A percentile compares a stretch with the other conserved stretches of the same genome.
Evolutionary conservation across 306 rosid genomes (phyloP).

Genomic region (Fagus crenata): DNA sequence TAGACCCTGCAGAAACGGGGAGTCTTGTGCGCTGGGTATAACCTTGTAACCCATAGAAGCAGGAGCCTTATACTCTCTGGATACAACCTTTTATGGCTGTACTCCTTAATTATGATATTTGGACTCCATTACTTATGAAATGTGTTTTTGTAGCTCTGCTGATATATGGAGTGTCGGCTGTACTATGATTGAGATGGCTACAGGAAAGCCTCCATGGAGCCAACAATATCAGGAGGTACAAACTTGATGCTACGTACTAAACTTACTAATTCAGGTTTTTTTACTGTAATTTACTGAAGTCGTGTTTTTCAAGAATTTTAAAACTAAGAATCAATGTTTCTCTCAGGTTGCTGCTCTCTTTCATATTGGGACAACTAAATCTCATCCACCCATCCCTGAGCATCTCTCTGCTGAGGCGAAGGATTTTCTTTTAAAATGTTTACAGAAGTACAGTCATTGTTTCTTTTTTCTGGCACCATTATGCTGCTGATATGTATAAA

Average conservation of each 20-base stretch:
- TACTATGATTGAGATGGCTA: conserved; percentile 95
- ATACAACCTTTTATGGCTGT: neutral
- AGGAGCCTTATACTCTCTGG: too few species aligned
- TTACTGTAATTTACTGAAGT: conserved; percentile 8
- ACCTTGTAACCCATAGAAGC: too few species aligned
- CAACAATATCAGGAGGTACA: conserved; percentile 91
- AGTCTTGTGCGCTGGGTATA: too few species aligned
- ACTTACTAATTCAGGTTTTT: conserved; percentile 10
- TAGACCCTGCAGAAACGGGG: too few species aligned
- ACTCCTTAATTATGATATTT: conserved; percentile 19
- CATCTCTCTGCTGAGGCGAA: conserved; percentile 84
- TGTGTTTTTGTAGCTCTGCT: conserved; percentile 65
- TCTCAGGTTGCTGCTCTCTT: conserved; percentile 88
- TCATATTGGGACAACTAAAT: conserved; percentile 84
- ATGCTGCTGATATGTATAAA: neutral
- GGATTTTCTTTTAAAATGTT: conserved; percentile 81
- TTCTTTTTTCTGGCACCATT: conserved; percentile 14
- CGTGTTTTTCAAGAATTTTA: conserved; percentile 1
- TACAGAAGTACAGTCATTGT: conserved; percentile 59
- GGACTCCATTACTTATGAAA: conserved; percentile 29
- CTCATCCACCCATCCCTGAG: conserved; percentile 96
- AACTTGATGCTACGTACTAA: conserved; percentile 23
- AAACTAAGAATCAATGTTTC: conserved; percentile 30
- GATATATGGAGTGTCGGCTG: conserved; percentile 99
- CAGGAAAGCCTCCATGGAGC: conserved; percentile 99